These are phyloP conservation scores for Bacidia gigantensis DNA, from an alignment of 495 filamentous ascomycete genomes.

Conservation along the genomic window DNA sequence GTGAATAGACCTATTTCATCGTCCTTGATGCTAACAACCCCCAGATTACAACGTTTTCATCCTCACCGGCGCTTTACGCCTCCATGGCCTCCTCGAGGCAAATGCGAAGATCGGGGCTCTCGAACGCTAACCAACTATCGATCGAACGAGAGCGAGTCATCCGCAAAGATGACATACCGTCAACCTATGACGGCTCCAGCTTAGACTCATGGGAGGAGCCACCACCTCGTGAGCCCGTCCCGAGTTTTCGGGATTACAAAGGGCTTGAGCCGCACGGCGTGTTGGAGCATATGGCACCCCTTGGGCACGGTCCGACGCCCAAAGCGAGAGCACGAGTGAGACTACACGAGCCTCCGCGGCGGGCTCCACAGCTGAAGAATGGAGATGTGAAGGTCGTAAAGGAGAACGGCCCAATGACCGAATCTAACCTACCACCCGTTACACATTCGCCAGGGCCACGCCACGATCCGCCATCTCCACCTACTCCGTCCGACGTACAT, in stretches of 20 bases:
- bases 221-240: conserved; percentile 42
- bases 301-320: conserved; percentile 47
- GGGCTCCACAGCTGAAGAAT: conserved; percentile 12
- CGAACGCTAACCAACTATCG: conserved; percentile 30
- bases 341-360: conserved; percentile 13
- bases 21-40: conserved; percentile 6
- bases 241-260: conserved; percentile 54
- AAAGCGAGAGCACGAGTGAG: conserved; percentile 30
- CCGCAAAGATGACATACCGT: not conserved
- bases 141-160: not conserved
- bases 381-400: conserved; percentile 16
- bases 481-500: not conserved
- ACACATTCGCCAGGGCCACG: not conserved
- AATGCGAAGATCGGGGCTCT: conserved; percentile 28
- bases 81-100: conserved; percentile 28
- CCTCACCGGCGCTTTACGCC: conserved; percentile 24
- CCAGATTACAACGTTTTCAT: not conserved
- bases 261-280: conserved; percentile 49
- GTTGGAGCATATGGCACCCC: conserved; percentile 53
- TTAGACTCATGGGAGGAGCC: conserved; percentile 60
- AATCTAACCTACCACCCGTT: conserved; percentile 13
- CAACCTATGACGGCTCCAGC: conserved; percentile 14
- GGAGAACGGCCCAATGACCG: conserved; percentile 20
- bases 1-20: not conserved
- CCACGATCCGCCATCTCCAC: not conserved